Evolutionary conservation across 1,284 basidiomycete genomes (phyloP).

Genomic region (Ustilago lituana): DNA sequence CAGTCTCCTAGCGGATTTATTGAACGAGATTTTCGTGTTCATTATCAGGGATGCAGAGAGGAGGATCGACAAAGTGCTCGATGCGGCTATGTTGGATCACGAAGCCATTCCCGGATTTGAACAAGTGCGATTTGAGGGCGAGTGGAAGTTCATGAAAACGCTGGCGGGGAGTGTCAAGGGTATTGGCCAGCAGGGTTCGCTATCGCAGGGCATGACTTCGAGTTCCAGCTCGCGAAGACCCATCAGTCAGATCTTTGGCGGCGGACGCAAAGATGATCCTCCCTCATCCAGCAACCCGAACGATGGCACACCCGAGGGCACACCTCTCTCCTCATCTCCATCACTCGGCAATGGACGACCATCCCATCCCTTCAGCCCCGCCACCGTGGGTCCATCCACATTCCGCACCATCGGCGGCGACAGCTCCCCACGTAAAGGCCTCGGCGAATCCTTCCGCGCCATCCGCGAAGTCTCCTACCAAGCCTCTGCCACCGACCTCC

Average conservation of each 20-base stretch:
- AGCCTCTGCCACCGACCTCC: conserved; percentile 41
- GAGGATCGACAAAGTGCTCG: conserved; percentile 85
- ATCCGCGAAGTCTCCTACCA: conserved; percentile 47
- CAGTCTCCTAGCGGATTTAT: conserved; percentile 70
- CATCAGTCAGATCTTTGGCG: conserved; percentile 53
- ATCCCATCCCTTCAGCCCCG: conserved; percentile 14
- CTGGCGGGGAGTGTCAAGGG: conserved; percentile 59
- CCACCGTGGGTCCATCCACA: conserved; percentile 22
- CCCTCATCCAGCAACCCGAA: not conserved
- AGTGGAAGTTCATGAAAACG: conserved; percentile 74
- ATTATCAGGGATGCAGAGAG: conserved; percentile 91
- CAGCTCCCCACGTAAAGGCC: conserved; percentile 21
- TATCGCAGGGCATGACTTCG: conserved; percentile 28
- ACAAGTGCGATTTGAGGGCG: conserved; percentile 89
- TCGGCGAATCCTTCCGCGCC: conserved; percentile 27
- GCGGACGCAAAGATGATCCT: conserved; percentile 11
- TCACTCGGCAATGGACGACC: conserved; percentile 37
- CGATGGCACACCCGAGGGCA: conserved; percentile 2
- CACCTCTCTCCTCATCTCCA: conserved; percentile 18
- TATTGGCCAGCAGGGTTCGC: conserved; percentile 21
- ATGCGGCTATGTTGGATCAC: conserved; percentile 84
- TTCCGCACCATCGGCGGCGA: conserved; percentile 17
- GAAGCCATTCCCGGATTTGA: conserved; percentile 80
- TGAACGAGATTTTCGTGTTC: conserved; percentile 93
- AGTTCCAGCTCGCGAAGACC: conserved; percentile 43